Base-by-base conservation (phyloP, 257 asterid genomes). In the Solanum lycopersicoides region DNA sequence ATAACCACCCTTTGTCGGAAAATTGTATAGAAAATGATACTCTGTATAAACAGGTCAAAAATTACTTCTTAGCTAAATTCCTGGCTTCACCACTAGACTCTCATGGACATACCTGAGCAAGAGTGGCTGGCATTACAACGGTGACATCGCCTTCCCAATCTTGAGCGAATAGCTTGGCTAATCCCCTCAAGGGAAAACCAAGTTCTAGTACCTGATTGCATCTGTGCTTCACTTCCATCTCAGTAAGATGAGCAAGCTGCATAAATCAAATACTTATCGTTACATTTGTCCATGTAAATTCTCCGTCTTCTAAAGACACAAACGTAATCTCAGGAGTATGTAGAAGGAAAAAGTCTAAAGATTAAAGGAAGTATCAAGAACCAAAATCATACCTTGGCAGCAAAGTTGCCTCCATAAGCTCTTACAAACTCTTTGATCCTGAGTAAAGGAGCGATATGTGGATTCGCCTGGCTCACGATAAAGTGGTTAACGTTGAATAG, bases 131-230 rank as follows among this genome's bases (percentile, higher is more conserved):
- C 98, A 97, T 95, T 37, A 95, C 99, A 66, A 97, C 94, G 13
- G 99, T 97, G 53, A 95, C 99, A 85, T 97, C 97, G 21, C 99
- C 99, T 89, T 96, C 98, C 99, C 99, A 96, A 75, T 97, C 99
- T 91, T 97, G 99, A 76, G 99, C 98, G 88, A 97, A 97, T n/a
- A 97, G 94, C 93, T 93, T 97, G 21, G 98, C 97, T 44, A 95
- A 68, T 83, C 98, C 98, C 20, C 98, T 95, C 47, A 96, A 72
- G 28, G 98, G 99, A 84, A 95, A 95, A 60, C 99, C 99, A 30
- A 97, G 98, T 92, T 97, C 95, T 92, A 97, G 74, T 79, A 93
- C 87, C 88, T 97, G 99, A 85, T 92, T 91, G 91, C 99, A 97
- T 92, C 98, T 89, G 92, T 97, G 99, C 89, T 97, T 97, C 87